Conservation (phyloP, 805 yeast species). For the Starmerella scarabaei region DNA sequence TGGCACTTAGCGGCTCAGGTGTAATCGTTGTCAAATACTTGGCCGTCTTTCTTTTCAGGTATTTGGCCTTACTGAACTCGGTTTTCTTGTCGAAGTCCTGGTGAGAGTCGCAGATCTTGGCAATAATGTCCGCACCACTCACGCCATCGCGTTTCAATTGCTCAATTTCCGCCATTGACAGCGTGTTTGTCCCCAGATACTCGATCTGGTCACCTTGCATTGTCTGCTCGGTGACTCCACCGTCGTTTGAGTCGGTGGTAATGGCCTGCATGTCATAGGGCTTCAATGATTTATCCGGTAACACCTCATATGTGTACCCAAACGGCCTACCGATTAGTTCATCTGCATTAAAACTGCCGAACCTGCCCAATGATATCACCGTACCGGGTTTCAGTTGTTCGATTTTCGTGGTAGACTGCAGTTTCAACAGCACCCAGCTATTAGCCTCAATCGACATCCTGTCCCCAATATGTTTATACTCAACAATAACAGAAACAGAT, state of each 20-base stretch:
- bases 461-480: background rate
- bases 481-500: too few relatives aligned
- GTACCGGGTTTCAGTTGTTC: slow-evolving; percentile 52
- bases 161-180: slow-evolving; percentile 73
- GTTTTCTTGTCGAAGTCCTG: slow-evolving; percentile 82
- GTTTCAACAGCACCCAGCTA: slow-evolving; percentile 49
- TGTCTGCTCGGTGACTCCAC: slow-evolving; percentile 39
- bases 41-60: slow-evolving; percentile 78
- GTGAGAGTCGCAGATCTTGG: slow-evolving; percentile 70
- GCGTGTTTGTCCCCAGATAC: slow-evolving; percentile 57
- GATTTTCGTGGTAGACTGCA: slow-evolving; percentile 71
- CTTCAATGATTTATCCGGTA: slow-evolving; percentile 34
- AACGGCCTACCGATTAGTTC: slow-evolving; percentile 67
- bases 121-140: slow-evolving; percentile 69
- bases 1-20: slow-evolving; percentile 59
- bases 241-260: slow-evolving; percentile 30
- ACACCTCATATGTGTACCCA: slow-evolving; percentile 82
- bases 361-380: slow-evolving; percentile 68
- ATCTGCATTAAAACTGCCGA: slow-evolving; percentile 70
- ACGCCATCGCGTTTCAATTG: slow-evolving; percentile 58
- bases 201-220: slow-evolving; percentile 53
- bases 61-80: slow-evolving; percentile 78
- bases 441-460: slow-evolving; percentile 31
- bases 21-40: slow-evolving; percentile 80
- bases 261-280: slow-evolving; percentile 24